These are phyloP conservation scores for Deuterostichococcus epilithicus DNA, from an alignment of 139 green algal species.

Conservation along the genomic window DNA sequence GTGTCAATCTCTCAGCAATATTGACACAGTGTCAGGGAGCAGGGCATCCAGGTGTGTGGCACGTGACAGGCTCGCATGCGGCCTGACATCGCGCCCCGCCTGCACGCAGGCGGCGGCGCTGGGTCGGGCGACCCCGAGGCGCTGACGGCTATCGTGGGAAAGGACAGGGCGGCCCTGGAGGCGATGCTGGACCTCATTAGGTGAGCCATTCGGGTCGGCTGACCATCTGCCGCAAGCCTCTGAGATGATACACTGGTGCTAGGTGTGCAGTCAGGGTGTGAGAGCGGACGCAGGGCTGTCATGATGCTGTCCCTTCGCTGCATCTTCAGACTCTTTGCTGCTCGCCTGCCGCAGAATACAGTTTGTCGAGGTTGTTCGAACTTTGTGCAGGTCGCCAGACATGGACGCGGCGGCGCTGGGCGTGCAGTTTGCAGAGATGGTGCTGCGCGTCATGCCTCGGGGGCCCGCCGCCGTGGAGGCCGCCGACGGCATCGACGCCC, in stretches of 20 bases:
- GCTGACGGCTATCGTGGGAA: slow-evolving; percentile 33
- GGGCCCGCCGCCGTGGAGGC: slow-evolving; percentile 31
- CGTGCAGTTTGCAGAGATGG: slow-evolving; percentile 42
- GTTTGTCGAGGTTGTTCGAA: background rate
- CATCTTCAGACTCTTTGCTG: background rate
- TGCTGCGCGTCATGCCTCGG: slow-evolving; percentile 30
- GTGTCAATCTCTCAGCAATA: no score
- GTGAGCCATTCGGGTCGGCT: background rate
- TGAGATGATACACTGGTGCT: no score
- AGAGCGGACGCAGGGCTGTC: no score
- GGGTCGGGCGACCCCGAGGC: slow-evolving; percentile 16
- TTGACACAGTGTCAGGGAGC: no score
- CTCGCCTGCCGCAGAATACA: background rate
- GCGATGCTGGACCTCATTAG: slow-evolving; percentile 33
- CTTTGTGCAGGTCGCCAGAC: slow-evolving; percentile 16
- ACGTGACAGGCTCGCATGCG: no score
- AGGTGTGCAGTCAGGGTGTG: no score
- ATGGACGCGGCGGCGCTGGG: slow-evolving; percentile 38
- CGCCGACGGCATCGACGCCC: slow-evolving; percentile 44
- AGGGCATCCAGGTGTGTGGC: no score
- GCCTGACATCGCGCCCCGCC: no score
- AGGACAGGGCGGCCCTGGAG: slow-evolving; percentile 17
- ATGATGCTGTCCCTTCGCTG: background rate
- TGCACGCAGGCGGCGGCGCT: slow-evolving; percentile 13
- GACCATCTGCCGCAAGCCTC: no score